Percentiles rank a stretch among this genome's conserved stretches.
phyloP scores from a whole-genome alignment of 2,329 filamentous ascomycete genomes.

The Xylariomycetidae sp. region DNA sequence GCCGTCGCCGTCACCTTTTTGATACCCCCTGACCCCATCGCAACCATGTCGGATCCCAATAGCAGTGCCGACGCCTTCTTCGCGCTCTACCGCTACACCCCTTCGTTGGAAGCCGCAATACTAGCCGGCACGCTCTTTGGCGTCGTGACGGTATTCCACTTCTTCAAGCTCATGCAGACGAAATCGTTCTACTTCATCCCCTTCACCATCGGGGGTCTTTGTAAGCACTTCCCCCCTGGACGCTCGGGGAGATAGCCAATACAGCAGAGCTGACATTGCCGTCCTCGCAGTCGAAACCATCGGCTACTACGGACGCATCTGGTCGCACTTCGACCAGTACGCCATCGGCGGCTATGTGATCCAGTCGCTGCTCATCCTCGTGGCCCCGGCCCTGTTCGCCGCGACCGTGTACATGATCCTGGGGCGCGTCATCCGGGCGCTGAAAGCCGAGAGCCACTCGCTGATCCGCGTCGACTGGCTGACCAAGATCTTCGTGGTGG shows the following conservation, averaged over 20 bases:
- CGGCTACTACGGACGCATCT: slow-evolving; percentile 15
- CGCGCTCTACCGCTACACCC: slow-evolving; percentile 13
- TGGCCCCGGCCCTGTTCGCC: slow-evolving; percentile 20
- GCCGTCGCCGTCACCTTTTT: too few relatives aligned
- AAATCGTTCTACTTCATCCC: slow-evolving; percentile 12
- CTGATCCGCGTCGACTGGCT: slow-evolving; percentile 25
- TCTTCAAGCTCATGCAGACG: slow-evolving; percentile 4
- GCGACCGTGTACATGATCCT: slow-evolving; percentile 33
- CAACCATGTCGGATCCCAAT: too few relatives aligned
- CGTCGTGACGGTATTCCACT: slow-evolving; percentile 8
- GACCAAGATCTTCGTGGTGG: slow-evolving; percentile 40
- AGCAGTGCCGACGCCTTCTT: slow-evolving; percentile 10
- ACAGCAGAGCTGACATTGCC: neutral
- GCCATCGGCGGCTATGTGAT: slow-evolving; percentile 15
- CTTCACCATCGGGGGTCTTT: slow-evolving; percentile 11
- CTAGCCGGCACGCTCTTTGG: slow-evolving; percentile 9
- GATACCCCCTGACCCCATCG: too few relatives aligned
- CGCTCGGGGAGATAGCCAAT: neutral
- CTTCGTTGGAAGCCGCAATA: slow-evolving; percentile 12
- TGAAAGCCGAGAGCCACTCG: slow-evolving; percentile 8
- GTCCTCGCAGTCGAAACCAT: slow-evolving; percentile 10
- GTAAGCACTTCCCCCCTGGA: slow-evolving; percentile 2
- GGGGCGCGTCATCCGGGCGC: slow-evolving; percentile 23
- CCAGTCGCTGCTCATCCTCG: slow-evolving; percentile 16
- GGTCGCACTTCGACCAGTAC: slow-evolving; percentile 11